Evolutionary conservation across 2,329 filamentous ascomycete species (phyloP), one percentile per base, ranked within the genome.

Genomic region (Colletotrichum costaricense): DNA sequence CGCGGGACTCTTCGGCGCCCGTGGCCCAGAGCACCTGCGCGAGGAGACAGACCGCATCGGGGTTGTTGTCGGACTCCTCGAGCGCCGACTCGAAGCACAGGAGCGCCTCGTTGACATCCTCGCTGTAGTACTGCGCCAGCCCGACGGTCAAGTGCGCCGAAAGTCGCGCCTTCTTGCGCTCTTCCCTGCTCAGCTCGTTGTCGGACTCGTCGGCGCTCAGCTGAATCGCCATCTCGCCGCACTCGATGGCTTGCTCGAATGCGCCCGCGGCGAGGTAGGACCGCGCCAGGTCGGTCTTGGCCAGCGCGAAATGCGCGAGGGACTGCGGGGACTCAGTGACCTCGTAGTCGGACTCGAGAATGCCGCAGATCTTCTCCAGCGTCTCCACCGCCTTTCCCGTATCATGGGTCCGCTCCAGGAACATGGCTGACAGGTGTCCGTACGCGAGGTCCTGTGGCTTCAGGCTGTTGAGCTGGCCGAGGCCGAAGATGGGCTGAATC

Each of bases 11-110:
- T 7, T 93, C 90, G 0, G 92, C 91, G 9, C 94, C 95, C 76
- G 94, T 95, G 0, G 95, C 95, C 96, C 97, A 99, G 0, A 98
- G 88, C 0, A 98, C 94, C 82, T 98, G 95, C 0, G 95, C 94
- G 14, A 98, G 87, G 14, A 98, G 87, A 78, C 95, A 98, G 0
- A 95, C 92, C 1, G 96, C 93, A 79, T 98, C 95, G 0, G 95
- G 93, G 74, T 95, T 92, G 49, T 90, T 89, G 35, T 90, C 85
- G 1, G 93, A 95, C 80, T 97, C 95, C 69, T 92, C 88, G 8
- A 98, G 86, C 0, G 95, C 95, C 3, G 91, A 87, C 75, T 94
- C 91, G 82, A 99, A 97, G 83, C 93, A 95, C 12, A 89, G 86
- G 30, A 98, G 91, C 0, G 95, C 93, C 63, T 91, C 89, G 54